Base-by-base conservation (phyloP, 306 rosid genomes). In the Vigna nakashimae region DNA sequence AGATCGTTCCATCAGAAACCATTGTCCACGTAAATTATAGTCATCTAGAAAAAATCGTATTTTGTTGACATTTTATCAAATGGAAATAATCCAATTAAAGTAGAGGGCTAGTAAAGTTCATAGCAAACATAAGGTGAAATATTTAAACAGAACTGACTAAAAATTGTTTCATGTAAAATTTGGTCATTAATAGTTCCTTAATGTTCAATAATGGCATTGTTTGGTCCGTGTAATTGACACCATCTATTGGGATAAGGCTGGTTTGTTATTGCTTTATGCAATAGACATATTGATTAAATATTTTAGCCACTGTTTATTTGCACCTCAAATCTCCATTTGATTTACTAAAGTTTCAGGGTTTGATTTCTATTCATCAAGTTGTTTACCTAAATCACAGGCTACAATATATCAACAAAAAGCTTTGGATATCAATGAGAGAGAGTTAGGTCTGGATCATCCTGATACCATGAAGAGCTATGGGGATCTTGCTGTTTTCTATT, bases 391-490 rank as follows among this genome's bases (percentile, higher is more conserved):
- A 74, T 89, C 74, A 45, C 86, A 95, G 99, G 99, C 99, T 52
- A 95, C 99, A 75, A 91, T 91, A 71, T 96, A 96, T 86, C 99
- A 96, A 82, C 99, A 96, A 83, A 96, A 96, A 75, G 98, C 99
- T 71, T 70, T 96, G 86, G 98, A 96, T 88, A 96, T 96, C 81
- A 96, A 92, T 68, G 99, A 96, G 89, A 90, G 98, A 86, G 99
- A 96, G 80, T 78, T 96, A 60, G 99, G 99, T 80, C 87, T 96
- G 87, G 99, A 96, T 80, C 99, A 96, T 86, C 99, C 98, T 72
- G 99, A 96, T 87, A 96, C 99, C 40, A 96, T 96, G 99, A 96
- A 96, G 89, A 96, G 99, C 82, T 96, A 96, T 79, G 98, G 99
- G 67, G 99, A 96, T 83, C 96, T 96, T 84, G 98, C 99, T 55